phyloP scores from a whole-genome alignment of 306 rosid genomes.

The Vigna nakashimae region DNA sequence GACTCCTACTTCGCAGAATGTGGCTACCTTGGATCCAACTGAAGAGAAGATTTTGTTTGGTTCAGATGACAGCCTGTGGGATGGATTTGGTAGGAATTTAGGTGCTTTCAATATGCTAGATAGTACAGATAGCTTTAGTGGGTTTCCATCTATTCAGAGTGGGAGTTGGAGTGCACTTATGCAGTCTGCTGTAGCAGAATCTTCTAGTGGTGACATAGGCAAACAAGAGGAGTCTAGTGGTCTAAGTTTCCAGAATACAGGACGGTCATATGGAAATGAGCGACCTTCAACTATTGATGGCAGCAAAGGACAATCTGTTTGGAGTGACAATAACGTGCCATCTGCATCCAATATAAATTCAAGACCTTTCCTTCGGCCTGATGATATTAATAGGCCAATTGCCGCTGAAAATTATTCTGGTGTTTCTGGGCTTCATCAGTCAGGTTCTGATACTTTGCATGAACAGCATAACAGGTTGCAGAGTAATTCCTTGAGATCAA shows the following conservation, averaged over 20 bases:
- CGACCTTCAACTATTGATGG: conserved; percentile 55
- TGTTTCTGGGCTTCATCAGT: conserved; percentile 66
- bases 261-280: conserved; percentile 58
- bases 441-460: conserved; percentile 54
- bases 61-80: conserved; percentile 92
- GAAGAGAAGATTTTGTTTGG: conserved; percentile 97
- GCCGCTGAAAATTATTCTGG: conserved; percentile 52
- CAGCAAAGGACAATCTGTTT: conserved; percentile 61
- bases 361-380: conserved; percentile 54
- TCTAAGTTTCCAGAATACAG: conserved; percentile 54
- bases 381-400: conserved; percentile 59
- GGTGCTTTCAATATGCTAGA: conserved; percentile 65
- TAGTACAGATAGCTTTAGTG: conserved; percentile 64
- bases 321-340: conserved; percentile 71
- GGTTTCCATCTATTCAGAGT: conserved; percentile 74
- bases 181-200: conserved; percentile 99
- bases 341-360: conserved; percentile 58
- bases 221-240: conserved; percentile 88
- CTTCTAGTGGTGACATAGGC: conserved; percentile 76
- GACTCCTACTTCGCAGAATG: conserved; percentile 63
- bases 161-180: conserved; percentile 99
- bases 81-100: conserved; percentile 69
- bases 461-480: conserved; percentile 62
- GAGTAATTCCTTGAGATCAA: conserved; percentile 54
- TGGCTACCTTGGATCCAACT: conserved; percentile 89